These are phyloP conservation scores for Turritis glabra DNA, from an alignment of 345 rosid genomes.

Conservation along the genomic window DNA sequence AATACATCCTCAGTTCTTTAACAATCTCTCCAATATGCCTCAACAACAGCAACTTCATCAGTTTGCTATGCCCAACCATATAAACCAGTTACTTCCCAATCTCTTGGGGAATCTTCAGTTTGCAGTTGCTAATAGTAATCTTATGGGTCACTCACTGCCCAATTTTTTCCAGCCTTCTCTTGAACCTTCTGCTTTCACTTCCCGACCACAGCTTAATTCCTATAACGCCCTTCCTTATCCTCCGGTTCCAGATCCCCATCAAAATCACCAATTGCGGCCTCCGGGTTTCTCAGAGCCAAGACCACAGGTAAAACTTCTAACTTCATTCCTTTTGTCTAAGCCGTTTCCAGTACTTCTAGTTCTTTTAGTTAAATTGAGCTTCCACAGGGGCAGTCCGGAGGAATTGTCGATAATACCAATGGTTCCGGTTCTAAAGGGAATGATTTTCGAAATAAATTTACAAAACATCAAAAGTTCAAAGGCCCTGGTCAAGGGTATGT, in stretches of 20 bases:
- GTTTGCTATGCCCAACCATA: slow-evolving; percentile 41
- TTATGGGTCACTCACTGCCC: slow-evolving; percentile 44
- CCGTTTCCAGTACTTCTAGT: not conserved
- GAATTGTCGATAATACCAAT: slow-evolving; percentile 25
- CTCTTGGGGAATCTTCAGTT: slow-evolving; percentile 48
- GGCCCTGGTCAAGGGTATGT: slow-evolving; percentile 50
- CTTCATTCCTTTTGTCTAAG: not conserved
- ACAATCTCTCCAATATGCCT: slow-evolving; percentile 31
- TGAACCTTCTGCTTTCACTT: slow-evolving; percentile 31
- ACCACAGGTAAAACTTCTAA: slow-evolving; percentile 31
- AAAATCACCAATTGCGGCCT: slow-evolving; percentile 35
- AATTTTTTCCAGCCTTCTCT: slow-evolving; percentile 34
- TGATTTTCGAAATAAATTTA: slow-evolving; percentile 44
- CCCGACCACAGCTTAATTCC: slow-evolving; percentile 42
- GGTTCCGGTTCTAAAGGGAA: slow-evolving; percentile 40
- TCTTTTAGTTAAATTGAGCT: slow-evolving; percentile 23
- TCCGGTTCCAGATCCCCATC: slow-evolving; percentile 28
- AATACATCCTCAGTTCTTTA: slow-evolving; percentile 33
- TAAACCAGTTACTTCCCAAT: slow-evolving; percentile 47
- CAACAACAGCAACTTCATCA: slow-evolving; percentile 46
- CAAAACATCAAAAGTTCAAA: slow-evolving; percentile 40
- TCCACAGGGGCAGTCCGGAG: slow-evolving; percentile 45
- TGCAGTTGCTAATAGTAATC: slow-evolving; percentile 37
- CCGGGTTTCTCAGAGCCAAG: slow-evolving; percentile 36
- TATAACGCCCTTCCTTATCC: slow-evolving; percentile 27